phyloP scores from a whole-genome alignment of 495 filamentous ascomycete genomes.

The Articulospora tetracladia region DNA sequence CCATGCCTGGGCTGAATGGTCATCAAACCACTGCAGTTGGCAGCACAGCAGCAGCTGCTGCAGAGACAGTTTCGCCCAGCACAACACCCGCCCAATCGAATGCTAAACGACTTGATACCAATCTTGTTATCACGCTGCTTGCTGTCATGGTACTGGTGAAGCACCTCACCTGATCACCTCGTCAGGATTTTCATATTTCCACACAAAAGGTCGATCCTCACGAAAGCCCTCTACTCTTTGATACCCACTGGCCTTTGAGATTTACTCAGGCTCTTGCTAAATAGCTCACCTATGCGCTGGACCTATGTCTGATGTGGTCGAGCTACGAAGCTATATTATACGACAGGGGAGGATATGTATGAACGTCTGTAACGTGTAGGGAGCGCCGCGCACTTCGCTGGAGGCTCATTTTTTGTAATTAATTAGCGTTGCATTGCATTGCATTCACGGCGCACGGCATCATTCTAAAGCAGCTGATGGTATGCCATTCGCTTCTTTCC shows the following conservation, averaged over 20 bases:
- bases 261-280: background rate
- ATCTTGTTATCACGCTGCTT: background rate
- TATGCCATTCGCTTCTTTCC: background rate
- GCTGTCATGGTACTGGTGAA: background rate
- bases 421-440: background rate
- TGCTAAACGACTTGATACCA: background rate
- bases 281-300: background rate
- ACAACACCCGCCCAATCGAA: background rate
- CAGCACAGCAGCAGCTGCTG: slow-evolving; percentile 4
- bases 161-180: background rate
- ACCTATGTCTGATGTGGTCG: background rate
- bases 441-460: background rate
- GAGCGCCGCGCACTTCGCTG: background rate
- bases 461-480: background rate
- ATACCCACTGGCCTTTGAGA: background rate
- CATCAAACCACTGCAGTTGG: slow-evolving; percentile 9
- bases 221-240: background rate
- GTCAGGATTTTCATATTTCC: background rate
- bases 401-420: slow-evolving; percentile 1
- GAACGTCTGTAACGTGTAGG: background rate
- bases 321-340: background rate
- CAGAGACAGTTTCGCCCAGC: background rate
- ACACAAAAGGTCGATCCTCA: background rate
- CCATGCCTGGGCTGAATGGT: slow-evolving; percentile 12
- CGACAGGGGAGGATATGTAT: background rate